Percentiles rank a stretch among this genome's conserved stretches.
phyloP scores from a whole-genome alignment of 768 basidiomycete genomes.

The Aureoboletus auriporus region DNA sequence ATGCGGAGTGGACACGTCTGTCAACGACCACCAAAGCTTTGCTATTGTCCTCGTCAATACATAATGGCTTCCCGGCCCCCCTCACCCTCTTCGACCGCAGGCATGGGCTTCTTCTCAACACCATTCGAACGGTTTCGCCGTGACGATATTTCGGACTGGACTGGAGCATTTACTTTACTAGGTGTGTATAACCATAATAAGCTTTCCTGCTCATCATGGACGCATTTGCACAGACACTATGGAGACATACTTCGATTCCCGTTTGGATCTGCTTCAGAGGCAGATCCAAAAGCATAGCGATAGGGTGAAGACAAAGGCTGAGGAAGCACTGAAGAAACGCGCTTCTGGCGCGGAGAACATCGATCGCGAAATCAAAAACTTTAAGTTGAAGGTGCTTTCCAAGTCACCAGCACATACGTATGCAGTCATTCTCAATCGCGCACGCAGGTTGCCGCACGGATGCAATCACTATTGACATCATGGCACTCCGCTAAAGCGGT shows the following conservation, averaged over 20 bases:
- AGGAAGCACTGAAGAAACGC: conserved; percentile 71
- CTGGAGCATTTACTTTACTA: conserved; percentile 80
- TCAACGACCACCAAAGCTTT: conserved; percentile 1
- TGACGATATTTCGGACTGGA: conserved; percentile 74
- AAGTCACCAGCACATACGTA: neutral
- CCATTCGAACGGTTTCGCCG: conserved; percentile 71
- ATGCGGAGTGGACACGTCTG: conserved; percentile 1
- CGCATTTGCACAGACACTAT: conserved; percentile 64
- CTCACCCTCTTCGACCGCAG: conserved; percentile 33
- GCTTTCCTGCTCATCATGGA: neutral
- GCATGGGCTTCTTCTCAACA: conserved; percentile 56
- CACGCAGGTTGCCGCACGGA: conserved; percentile 69
- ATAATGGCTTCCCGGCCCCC: conserved; percentile 37
- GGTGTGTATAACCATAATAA: conserved; percentile 42
- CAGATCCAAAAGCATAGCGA: conserved; percentile 85
- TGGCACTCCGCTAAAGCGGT: conserved; percentile 94
- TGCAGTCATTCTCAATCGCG: conserved; percentile 5
- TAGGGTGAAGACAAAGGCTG: conserved; percentile 75
- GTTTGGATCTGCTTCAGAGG: conserved; percentile 78
- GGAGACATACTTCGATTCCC: conserved; percentile 94
- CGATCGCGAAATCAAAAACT: conserved; percentile 81
- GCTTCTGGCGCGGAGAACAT: conserved; percentile 69
- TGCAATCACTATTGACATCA: conserved; percentile 69
- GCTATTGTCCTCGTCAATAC: conserved; percentile 18
- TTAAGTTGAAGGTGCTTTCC: conserved; percentile 73